These are phyloP conservation scores for Metschnikowia reukaufii DNA, from an alignment of 805 yeast species.

Conservation along the genomic window DNA sequence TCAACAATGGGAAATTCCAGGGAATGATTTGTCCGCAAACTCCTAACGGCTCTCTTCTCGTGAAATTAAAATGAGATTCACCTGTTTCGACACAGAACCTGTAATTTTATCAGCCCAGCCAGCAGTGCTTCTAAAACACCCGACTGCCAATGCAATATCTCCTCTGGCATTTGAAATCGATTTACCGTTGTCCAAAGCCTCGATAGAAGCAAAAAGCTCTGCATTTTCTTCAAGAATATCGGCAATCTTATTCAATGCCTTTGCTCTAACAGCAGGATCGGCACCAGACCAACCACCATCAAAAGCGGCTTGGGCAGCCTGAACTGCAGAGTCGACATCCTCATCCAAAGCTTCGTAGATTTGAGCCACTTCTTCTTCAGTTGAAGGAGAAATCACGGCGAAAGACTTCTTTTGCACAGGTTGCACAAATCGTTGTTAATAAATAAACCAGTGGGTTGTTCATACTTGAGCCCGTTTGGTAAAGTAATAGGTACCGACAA, in stretches of 20 bases:
- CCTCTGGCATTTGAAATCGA: conserved; percentile 68
- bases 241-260: conserved; percentile 67
- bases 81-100: conserved; percentile 79
- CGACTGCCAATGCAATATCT: conserved; percentile 69
- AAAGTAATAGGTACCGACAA: conserved; percentile 48
- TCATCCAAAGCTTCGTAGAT: conserved; percentile 74
- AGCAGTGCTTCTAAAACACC: conserved; percentile 78
- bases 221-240: conserved; percentile 71
- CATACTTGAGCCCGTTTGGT: conserved; percentile 72
- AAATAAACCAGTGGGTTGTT: conserved; percentile 87
- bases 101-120: conserved; percentile 89
- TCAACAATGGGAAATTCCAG: conserved; percentile 94
- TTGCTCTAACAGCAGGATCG: conserved; percentile 69
- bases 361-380: conserved; percentile 66
- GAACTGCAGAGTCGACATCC: conserved; percentile 83
- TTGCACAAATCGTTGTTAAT: conserved; percentile 79
- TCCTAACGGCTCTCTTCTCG: conserved; percentile 88
- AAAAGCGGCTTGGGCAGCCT: conserved; percentile 81
- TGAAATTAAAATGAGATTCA: conserved; percentile 67
- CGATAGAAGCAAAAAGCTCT: conserved; percentile 75
- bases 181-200: conserved; percentile 89
- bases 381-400: conserved; percentile 63
- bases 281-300: conserved; percentile 63
- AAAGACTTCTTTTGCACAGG: conserved; percentile 59
- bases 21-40: conserved; percentile 96